Base-by-base conservation (phyloP, 176 grass and related monocot genomes). In the Phoenix dactylifera region DNA sequence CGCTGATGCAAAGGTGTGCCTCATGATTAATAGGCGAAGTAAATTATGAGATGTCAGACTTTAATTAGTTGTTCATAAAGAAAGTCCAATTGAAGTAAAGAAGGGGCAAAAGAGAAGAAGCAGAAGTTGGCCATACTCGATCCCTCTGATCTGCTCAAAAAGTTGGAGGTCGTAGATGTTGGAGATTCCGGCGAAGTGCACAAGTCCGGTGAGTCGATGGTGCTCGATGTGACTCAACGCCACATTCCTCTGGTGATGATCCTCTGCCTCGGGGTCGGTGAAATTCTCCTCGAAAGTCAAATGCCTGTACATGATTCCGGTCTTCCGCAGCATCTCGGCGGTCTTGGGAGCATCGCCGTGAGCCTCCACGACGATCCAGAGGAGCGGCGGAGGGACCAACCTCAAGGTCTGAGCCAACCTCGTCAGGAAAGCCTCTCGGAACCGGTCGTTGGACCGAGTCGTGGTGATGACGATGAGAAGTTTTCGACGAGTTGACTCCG, bases 121-220 rank as follows among this genome's bases (percentile, higher is more conserved):
- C 35, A 14, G 12, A 44, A 44, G 14, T 44, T 9, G 63, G 60
- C 10, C 89, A 89, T 44, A 95, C 89, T 95, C 72, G 50, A 95
- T 95, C 65, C 71, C 72, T 39, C 89, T 77, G 79, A 95, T 85
- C 83, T 89, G 73, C n/a, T 95, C 89, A 53, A 89, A 89, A 63
- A 89, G 76, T 7, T 66, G 50, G 16, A 79, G 77, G 65, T 81
- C 66, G 16, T 93, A 84, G 23, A 93, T 55, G 56, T 69, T 12
- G 14, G 71, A 72, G 2, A 71, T 57, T 54, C 5, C 58, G 7
- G 77, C 62, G 57, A 85, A 89, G 51, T 78, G 82, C 35, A 89
- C 78, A 20, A 89, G 24, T 1, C 78, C 86, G 29, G 59, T 32
- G 16, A 84, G 66, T 14, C 76, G 83, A 50, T 87, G 83, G 16